Evolutionary conservation across 164 flowering plant genomes (phyloP).

Genomic region (Echeveria elegans): DNA sequence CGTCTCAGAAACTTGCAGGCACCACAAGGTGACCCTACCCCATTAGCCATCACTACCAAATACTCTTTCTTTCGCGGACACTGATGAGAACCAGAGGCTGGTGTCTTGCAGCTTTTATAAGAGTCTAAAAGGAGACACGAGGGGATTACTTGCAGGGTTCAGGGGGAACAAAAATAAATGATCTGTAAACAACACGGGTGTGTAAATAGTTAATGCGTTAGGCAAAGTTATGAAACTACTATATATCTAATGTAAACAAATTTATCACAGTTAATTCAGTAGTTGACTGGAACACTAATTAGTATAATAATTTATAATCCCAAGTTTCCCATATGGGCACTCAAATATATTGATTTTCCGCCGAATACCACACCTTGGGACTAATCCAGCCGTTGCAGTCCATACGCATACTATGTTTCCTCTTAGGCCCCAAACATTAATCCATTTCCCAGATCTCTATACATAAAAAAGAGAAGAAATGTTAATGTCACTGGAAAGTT

Average conservation of each 20-base stretch:
- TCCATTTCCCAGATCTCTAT: not conserved
- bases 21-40: slow-evolving; percentile 82
- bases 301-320: slow-evolving; percentile 11
- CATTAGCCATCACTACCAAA: slow-evolving; percentile 21
- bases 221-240: slow-evolving; percentile 14
- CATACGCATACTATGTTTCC: not conserved
- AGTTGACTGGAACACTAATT: not conserved
- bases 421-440: not conserved
- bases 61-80: slow-evolving; percentile 38
- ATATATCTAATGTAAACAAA: not conserved
- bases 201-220: slow-evolving; percentile 5
- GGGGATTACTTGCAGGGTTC: slow-evolving; percentile 51
- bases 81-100: slow-evolving; percentile 41
- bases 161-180: slow-evolving; percentile 56
- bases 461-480: not conserved
- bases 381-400: slow-evolving; percentile 12
- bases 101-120: slow-evolving; percentile 24
- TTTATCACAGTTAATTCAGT: not conserved
- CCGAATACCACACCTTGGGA: slow-evolving; percentile 91
- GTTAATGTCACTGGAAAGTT: not conserved
- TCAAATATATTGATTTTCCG: slow-evolving; percentile 28
- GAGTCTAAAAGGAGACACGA: slow-evolving; percentile 36
- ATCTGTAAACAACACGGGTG: slow-evolving; percentile 19
- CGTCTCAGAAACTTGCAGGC: slow-evolving; percentile 95
- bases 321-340: slow-evolving; percentile 6